Conservation (phyloP, 2,329 filamentous ascomycete genomes). For the Cadophora malorum region DNA sequence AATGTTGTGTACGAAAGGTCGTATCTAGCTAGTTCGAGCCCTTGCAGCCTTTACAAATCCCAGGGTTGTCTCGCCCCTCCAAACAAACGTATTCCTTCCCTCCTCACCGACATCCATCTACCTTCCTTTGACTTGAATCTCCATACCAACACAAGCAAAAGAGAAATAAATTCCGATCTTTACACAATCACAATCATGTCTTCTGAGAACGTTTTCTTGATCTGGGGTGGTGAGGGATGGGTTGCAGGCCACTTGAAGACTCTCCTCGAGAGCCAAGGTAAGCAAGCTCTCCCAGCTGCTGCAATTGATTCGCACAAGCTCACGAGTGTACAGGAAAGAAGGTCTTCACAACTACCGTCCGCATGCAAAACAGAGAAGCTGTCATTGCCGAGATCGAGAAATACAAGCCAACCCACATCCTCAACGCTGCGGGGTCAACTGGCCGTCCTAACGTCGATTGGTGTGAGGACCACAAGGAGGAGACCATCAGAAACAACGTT, state of each 20-base stretch:
- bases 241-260: constrained; percentile 66
- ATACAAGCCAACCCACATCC: constrained; percentile 68
- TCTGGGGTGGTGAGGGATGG: constrained; percentile 71
- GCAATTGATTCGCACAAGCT: constrained; percentile 18
- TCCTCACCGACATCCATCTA: constrained; percentile 25
- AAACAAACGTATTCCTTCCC: constrained; percentile 3
- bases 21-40: constrained; percentile 13
- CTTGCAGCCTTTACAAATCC: constrained; percentile 30
- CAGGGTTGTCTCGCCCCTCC: constrained; percentile 11
- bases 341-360: constrained; percentile 64
- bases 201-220: constrained; percentile 57
- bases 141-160: constrained; percentile 22
- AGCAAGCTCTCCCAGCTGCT: not conserved
- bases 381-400: constrained; percentile 62
- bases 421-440: constrained; percentile 71
- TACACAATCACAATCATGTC: constrained; percentile 32
- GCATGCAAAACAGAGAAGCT: constrained; percentile 67
- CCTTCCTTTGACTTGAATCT: constrained; percentile 3
- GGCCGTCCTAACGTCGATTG: constrained; percentile 74
- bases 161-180: constrained; percentile 8
- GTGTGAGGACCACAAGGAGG: constrained; percentile 73
- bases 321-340: constrained; percentile 54
- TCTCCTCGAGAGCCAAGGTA: constrained; percentile 60
- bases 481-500: constrained; percentile 71
- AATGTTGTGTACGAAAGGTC: not conserved